Evolutionary conservation across 805 yeast genomes (phyloP).

Genomic region (Henningerozyma blattae): DNA sequence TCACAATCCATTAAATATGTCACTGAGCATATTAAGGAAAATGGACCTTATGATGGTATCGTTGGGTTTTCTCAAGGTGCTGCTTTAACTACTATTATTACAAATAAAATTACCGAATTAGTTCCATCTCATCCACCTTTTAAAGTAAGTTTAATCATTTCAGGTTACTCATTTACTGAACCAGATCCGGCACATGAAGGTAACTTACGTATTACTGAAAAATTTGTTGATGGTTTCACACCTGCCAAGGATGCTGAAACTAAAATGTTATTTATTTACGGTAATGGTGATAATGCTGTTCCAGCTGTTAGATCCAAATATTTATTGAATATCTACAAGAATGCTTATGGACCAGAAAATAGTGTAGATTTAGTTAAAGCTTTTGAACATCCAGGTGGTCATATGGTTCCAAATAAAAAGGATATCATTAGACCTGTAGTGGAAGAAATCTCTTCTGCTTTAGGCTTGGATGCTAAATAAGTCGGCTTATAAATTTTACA

Average conservation of each 20-base stretch:
- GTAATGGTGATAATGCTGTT: constrained; percentile 81
- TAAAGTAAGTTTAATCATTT: constrained; percentile 64
- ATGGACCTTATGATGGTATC: constrained; percentile 81
- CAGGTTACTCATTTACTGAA: constrained; percentile 48
- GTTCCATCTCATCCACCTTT: constrained; percentile 37
- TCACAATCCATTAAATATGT: constrained; percentile 39
- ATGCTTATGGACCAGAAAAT: constrained; percentile 25
- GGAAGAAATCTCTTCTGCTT: constrained; percentile 23
- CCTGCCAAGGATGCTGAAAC: constrained; percentile 24
- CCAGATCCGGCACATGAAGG: constrained; percentile 25
- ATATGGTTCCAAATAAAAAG: constrained; percentile 86
- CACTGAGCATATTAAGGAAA: constrained; percentile 38
- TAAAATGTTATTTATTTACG: constrained; percentile 62
- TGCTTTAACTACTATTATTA: constrained; percentile 62
- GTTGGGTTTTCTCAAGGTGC: constrained; percentile 95
- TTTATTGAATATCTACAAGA: constrained; percentile 38
- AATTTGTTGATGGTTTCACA: constrained; percentile 24
- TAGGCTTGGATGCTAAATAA: constrained; percentile 3
- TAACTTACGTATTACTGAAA: constrained; percentile 26
- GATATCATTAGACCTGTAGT: constrained; percentile 34
- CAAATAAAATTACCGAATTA: constrained; percentile 44
- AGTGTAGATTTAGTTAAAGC: constrained; percentile 27
- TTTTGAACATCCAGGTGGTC: constrained; percentile 90
- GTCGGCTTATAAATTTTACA: too few species aligned
- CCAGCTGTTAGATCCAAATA: constrained; percentile 56